Evolutionary conservation across 371 early-diverging fungal genomes (phyloP).

Genomic region (Coemansia sp.): DNA sequence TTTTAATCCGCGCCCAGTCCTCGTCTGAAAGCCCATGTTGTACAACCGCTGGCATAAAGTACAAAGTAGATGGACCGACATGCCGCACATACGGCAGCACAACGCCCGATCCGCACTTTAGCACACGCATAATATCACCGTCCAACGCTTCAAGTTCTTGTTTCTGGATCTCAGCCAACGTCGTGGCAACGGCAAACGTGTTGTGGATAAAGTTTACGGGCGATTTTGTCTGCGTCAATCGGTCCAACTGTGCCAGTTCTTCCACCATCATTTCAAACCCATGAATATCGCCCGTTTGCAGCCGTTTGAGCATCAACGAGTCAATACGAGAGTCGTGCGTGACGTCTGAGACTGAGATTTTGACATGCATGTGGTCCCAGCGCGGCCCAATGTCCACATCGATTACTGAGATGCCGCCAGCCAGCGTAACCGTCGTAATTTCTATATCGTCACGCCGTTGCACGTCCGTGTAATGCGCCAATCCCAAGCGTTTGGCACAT

Average conservation of each 20-base stretch:
- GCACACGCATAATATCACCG: constrained; percentile 18
- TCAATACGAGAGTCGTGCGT: constrained; percentile 46
- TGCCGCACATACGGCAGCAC: constrained; percentile 38
- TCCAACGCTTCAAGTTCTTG: constrained; percentile 32
- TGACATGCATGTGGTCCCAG: constrained; percentile 23
- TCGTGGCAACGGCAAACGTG: constrained; percentile 36
- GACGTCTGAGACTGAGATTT: constrained; percentile 46
- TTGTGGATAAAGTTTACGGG: constrained; percentile 45
- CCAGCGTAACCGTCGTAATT: constrained; percentile 49
- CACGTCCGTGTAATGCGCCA: constrained; percentile 46
- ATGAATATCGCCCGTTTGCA: constrained; percentile 23
- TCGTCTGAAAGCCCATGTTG: constrained; percentile 7
- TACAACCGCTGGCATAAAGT: constrained; percentile 22
- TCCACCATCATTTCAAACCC: constrained; percentile 40
- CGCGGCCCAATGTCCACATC: constrained; percentile 47
- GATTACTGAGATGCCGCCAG: constrained; percentile 46
- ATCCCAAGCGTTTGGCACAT: constrained; percentile 27
- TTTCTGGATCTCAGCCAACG: constrained; percentile 34
- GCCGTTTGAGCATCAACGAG: constrained; percentile 22
- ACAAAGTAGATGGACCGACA: constrained; percentile 40
- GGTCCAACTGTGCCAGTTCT: constrained; percentile 37
- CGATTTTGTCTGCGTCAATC: constrained; percentile 23
- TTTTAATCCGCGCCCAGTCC: constrained; percentile 16
- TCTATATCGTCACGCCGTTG: background rate
- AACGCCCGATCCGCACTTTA: constrained; percentile 36